A percentile compares a stretch with the other conserved stretches of the same genome.
phyloP scores from a whole-genome alignment of 495 filamentous ascomycete genomes.

The Viridothelium virens region DNA sequence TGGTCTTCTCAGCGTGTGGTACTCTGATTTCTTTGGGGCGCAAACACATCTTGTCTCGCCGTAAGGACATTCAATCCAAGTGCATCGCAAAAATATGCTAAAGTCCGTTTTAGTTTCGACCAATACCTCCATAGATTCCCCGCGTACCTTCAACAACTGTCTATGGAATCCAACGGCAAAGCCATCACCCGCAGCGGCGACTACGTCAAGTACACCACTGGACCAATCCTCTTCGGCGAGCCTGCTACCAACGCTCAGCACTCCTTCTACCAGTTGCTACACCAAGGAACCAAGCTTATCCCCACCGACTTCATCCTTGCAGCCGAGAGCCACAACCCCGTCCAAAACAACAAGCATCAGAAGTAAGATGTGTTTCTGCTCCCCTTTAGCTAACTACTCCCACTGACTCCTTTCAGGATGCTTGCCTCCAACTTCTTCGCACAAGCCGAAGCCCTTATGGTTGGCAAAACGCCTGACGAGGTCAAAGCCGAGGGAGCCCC shows the following conservation, averaged over 20 bases:
- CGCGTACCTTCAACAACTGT: conserved; percentile 96
- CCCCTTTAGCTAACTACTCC: not conserved
- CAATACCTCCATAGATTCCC: conserved; percentile 99
- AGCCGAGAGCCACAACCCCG: conserved; percentile 91
- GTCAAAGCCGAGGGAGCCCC: conserved; percentile 83
- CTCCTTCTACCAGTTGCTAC: conserved; percentile 98
- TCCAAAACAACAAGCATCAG: conserved; percentile 86
- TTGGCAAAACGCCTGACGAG: conserved; percentile 86
- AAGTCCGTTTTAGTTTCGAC: conserved; percentile 58
- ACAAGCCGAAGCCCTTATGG: conserved; percentile 96
- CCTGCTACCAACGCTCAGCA: conserved; percentile 98
- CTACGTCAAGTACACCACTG: conserved; percentile 95
- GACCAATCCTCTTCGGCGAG: conserved; percentile 90
- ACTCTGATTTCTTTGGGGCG: conserved; percentile 95
- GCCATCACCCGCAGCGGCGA: conserved; percentile 84
- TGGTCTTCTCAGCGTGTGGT: conserved; percentile 93
- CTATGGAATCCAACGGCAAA: conserved; percentile 99
- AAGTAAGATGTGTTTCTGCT: conserved; percentile 42
- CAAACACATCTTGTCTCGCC: conserved; percentile 96
- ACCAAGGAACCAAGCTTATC: conserved; percentile 98
- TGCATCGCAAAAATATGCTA: not conserved
- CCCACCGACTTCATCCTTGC: conserved; percentile 96
- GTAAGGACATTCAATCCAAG: conserved; percentile 37
- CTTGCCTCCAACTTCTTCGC: conserved; percentile 97
- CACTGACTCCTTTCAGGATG: conserved; percentile 50